Conservation (phyloP, 768 basidiomycete species). For the Leccinum variicolor region DNA sequence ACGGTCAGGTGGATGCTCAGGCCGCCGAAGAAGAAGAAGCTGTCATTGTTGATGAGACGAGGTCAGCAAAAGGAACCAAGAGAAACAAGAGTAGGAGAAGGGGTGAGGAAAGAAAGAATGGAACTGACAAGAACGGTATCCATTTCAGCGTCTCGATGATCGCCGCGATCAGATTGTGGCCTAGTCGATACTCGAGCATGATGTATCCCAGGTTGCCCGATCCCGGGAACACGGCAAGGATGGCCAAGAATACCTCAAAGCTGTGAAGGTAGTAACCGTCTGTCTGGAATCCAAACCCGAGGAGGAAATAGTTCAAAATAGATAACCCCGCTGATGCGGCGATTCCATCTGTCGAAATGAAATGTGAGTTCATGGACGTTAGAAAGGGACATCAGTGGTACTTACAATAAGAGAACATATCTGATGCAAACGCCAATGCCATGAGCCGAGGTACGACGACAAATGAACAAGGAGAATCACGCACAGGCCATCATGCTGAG, state of each 20-base stretch:
- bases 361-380: neutral
- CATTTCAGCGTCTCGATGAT: conserved; percentile 23
- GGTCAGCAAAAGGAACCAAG: neutral
- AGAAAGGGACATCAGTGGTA: conserved; percentile 4
- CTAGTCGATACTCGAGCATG: conserved; percentile 69
- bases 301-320: conserved; percentile 68
- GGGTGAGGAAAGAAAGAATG: neutral
- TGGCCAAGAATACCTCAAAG: conserved; percentile 79
- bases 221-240: conserved; percentile 68
- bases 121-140: conserved; percentile 35
- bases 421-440: conserved; percentile 16
- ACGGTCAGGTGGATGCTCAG: conserved; percentile 50
- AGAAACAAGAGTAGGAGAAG: neutral
- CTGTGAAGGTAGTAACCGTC: conserved; percentile 76
- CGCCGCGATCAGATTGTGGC: conserved; percentile 25
- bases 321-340: conserved; percentile 61
- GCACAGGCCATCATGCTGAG: conserved; percentile 55
- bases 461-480: conserved; percentile 10
- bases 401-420: conserved; percentile 54
- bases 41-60: neutral
- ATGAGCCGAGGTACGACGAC: conserved; percentile 2
- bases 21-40: conserved; percentile 55
- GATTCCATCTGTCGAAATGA: conserved; percentile 43
- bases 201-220: conserved; percentile 69
- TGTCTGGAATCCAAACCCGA: conserved; percentile 68